These are phyloP conservation scores for Dioscorea dumetorum DNA, from an alignment of 106 monocot species.

Conservation along the genomic window DNA sequence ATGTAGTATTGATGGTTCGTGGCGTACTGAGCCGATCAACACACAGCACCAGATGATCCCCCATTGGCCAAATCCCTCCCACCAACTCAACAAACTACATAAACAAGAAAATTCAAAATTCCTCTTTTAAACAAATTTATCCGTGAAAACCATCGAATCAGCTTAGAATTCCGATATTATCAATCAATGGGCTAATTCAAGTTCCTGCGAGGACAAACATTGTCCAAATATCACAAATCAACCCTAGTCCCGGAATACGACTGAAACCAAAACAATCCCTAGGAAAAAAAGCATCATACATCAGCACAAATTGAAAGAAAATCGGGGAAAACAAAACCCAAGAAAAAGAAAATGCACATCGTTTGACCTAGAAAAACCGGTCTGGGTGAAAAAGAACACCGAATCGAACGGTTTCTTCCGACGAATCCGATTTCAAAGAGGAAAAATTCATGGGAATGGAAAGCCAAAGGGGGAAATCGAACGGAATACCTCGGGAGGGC, in stretches of 20 bases:
- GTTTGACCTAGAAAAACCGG: no score
- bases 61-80: slow-evolving; percentile 14
- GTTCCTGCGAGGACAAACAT: background rate
- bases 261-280: background rate
- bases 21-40: slow-evolving; percentile 20
- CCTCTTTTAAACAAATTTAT: background rate
- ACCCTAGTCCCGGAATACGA: background rate
- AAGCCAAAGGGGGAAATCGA: no score
- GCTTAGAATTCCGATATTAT: background rate
- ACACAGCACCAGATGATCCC: slow-evolving; percentile 33
- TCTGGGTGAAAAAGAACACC: background rate
- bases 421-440: background rate
- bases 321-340: background rate
- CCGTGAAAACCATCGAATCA: background rate
- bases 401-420: background rate
- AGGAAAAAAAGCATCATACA: background rate
- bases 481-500: no score
- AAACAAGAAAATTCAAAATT: background rate
- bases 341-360: background rate
- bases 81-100: background rate
- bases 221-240: background rate
- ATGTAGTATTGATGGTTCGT: background rate
- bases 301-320: background rate
- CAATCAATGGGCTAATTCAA: background rate
- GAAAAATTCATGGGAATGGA: background rate